phyloP scores from a whole-genome alignment of 106 monocot genomes.

The Triglochin maritima region DNA sequence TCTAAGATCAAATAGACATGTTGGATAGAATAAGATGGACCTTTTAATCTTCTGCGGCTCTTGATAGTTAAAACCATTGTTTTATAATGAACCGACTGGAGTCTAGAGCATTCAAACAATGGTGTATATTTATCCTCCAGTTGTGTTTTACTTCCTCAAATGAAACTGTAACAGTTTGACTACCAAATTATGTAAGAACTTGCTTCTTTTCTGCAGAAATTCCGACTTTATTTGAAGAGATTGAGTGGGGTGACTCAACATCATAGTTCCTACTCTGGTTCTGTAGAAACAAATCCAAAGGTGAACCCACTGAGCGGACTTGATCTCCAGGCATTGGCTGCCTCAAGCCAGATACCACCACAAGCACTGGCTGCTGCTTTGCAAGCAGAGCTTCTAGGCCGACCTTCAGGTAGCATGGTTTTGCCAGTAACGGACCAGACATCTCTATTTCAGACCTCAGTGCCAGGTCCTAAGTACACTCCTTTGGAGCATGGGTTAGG shows the following conservation, averaged over 20 bases:
- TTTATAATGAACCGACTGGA: too few relatives aligned
- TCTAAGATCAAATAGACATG: too few relatives aligned
- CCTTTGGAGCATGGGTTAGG: conserved; percentile 4
- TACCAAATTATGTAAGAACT: neutral
- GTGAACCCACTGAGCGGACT: conserved; percentile 38
- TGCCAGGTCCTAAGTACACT: conserved; percentile 12
- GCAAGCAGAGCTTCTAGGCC: conserved; percentile 21
- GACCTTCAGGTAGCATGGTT: conserved; percentile 10
- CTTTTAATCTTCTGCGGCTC: too few relatives aligned
- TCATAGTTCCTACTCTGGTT: conserved; percentile 52
- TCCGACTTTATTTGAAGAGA: conserved; percentile 88
- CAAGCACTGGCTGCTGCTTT: conserved; percentile 12
- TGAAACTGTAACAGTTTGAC: neutral
- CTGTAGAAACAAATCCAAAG: conserved; percentile 52
- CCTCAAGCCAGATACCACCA: conserved; percentile 73
- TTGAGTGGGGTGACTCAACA: conserved; percentile 71
- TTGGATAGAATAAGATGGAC: too few relatives aligned
- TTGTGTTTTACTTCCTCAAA: neutral
- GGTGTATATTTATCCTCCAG: neutral
- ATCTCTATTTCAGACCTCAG: conserved; percentile 4
- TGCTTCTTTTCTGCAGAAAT: conserved; percentile 50
- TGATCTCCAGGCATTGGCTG: conserved; percentile 67
- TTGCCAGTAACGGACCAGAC: conserved; percentile 12
- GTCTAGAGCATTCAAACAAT: neutral
- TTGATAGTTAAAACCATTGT: too few relatives aligned